Base-by-base conservation (phyloP, 2,329 filamentous ascomycete genomes). In the Neoarthrinium moseri region DNA sequence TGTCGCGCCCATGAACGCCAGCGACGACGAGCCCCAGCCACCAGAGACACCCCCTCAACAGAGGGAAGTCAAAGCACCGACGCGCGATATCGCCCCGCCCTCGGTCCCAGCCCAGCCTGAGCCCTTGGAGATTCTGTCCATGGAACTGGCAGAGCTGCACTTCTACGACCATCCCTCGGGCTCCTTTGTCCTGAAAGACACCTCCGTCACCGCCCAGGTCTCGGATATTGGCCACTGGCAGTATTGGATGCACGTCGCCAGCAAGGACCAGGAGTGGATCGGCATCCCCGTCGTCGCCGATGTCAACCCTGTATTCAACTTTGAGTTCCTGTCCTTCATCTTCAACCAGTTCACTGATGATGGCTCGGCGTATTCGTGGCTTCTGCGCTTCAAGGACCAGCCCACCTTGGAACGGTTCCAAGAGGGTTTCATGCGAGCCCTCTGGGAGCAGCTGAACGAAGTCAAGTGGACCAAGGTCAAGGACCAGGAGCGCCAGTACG, bases 261-360 rank as follows among this genome's bases (percentile, higher is more conserved):
- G 86, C 51, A 76, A 81, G 30, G 82, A 89, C 26, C 84, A 83
- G 59, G 84, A 91, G 44, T 96, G 91, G 89, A 74, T 99, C 3
- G 91, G 91, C 18, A 89, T 95, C 53, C 80, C 86, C 3, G 83
- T 99, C 23, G 76, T 91, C 23, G 86, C 89, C 6, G 94, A 99
- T 56, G 90, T 97, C 67, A 97, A 97, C 58, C 94, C 94, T 0
- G 91, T 99, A 17, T 99, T 97, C 75, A 97, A 97, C 70, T 97
- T 96, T 55, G 94, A 99, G 66, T 97, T 92, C 59, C 77, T 96
- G n/a, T 97, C 92, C 0, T 97, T 97, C 65, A 96, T 99, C 60
- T 99, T 99, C 78, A 99, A 99, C 61, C 91, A 96, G 64, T 97
- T 96, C 64, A 81, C 87, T 12, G 79, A 85, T 27, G 89, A 96